Conservation (phyloP, 192 early-diverging fungal genomes). For the Podila epicladia region DNA sequence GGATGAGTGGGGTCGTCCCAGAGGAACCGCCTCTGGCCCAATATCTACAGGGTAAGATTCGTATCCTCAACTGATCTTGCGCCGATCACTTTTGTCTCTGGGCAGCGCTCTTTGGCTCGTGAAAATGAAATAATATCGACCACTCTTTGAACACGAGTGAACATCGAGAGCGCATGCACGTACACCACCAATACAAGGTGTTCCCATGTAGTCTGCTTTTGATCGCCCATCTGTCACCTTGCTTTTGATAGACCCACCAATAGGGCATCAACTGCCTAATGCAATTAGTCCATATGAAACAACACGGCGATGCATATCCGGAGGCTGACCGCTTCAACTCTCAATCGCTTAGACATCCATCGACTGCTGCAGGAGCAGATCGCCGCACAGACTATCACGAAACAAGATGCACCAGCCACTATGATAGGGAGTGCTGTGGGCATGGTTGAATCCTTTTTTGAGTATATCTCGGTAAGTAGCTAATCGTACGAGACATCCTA, state of each 20-base stretch:
- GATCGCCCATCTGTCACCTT: background rate
- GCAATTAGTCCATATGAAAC: too few relatives aligned
- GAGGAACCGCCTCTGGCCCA: conserved; percentile 72
- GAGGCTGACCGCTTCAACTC: too few relatives aligned
- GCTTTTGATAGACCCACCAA: background rate
- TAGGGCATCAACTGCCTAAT: too few relatives aligned
- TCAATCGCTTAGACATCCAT: background rate
- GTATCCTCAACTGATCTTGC: background rate
- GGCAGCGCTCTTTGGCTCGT: background rate
- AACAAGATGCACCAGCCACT: background rate
- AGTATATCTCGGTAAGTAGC: background rate
- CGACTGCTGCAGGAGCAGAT: background rate
- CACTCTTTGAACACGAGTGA: background rate
- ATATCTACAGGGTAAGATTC: conserved; percentile 61
- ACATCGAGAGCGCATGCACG: background rate
- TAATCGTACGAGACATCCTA: too few relatives aligned
- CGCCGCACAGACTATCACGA: background rate
- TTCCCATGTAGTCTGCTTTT: background rate
- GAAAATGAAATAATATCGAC: background rate
- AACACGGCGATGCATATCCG: too few relatives aligned
- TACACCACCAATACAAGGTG: background rate
- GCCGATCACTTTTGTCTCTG: background rate
- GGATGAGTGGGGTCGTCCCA: conserved; percentile 66
- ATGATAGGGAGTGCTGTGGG: background rate
- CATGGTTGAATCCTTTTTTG: conserved; percentile 1